Percentiles rank a stretch among this genome's conserved stretches.
phyloP scores from a whole-genome alignment of 495 filamentous ascomycete genomes.

The Penicillium nucicola region DNA sequence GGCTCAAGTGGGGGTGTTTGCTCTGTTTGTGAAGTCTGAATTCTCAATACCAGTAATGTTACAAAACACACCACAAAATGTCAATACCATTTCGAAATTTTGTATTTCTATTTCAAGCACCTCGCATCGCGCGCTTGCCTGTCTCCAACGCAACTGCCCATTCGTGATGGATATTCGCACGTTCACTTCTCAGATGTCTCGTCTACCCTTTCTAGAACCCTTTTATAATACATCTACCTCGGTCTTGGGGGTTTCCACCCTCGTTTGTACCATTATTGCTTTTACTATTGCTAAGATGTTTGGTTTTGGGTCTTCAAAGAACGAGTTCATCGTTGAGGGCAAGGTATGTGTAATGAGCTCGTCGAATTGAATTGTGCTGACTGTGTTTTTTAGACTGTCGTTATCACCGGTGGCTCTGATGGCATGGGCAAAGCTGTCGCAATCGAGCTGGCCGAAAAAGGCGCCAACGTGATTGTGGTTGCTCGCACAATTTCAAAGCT shows the following conservation, averaged over 20 bases:
- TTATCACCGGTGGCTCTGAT: constrained; percentile 90
- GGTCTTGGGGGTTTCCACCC: constrained; percentile 38
- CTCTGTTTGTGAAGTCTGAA: constrained; percentile 20
- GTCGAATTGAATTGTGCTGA: constrained; percentile 7
- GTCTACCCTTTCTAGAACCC: constrained; percentile 19
- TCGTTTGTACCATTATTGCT: constrained; percentile 45
- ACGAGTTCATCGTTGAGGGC: constrained; percentile 79
- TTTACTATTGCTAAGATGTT: constrained; percentile 58
- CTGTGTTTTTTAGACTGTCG: constrained; percentile 58
- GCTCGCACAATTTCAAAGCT: constrained; percentile 75
- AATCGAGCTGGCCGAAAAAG: constrained; percentile 70
- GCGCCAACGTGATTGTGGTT: constrained; percentile 83
- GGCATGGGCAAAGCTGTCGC: constrained; percentile 82
- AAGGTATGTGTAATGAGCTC: constrained; percentile 52
- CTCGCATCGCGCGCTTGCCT: constrained; percentile 3
- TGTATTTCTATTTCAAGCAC: background rate
- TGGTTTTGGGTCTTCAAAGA: constrained; percentile 56
- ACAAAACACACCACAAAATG: background rate
- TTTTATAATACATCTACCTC: constrained; percentile 26
- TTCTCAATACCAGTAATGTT: constrained; percentile 9
- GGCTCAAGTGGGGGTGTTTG: constrained; percentile 15
- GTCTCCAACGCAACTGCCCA: constrained; percentile 4
- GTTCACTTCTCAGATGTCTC: constrained; percentile 27
- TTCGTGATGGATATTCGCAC: constrained; percentile 1
- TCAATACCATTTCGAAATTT: background rate